phyloP scores from a whole-genome alignment of 2,329 filamentous ascomycete species.

The Paramyrothecium roridum region DNA sequence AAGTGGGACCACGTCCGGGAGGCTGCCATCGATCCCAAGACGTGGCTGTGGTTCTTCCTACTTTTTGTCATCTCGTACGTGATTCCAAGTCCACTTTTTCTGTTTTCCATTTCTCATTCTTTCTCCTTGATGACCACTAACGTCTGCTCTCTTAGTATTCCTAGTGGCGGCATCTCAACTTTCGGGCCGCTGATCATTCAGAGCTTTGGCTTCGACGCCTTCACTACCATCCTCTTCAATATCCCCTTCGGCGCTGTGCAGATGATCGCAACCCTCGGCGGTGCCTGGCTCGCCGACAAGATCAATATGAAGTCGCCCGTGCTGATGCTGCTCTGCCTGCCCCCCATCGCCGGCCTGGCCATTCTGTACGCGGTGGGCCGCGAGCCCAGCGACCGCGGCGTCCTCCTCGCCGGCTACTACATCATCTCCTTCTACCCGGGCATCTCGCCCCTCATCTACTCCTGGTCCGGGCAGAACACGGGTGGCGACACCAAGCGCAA shows the following conservation, averaged over 20 bases:
- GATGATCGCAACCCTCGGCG: slow-evolving; percentile 55
- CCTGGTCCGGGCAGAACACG: slow-evolving; percentile 56
- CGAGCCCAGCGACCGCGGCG: slow-evolving; percentile 38
- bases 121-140: neutral
- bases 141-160: slow-evolving; percentile 27
- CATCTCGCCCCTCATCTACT: slow-evolving; percentile 53
- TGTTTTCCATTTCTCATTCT: neutral
- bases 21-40: slow-evolving; percentile 34
- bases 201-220: slow-evolving; percentile 50
- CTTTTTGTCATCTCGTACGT: slow-evolving; percentile 51
- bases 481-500: slow-evolving; percentile 67
- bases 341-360: slow-evolving; percentile 53
- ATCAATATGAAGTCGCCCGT: slow-evolving; percentile 54
- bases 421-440: slow-evolving; percentile 58
- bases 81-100: fast-evolving
- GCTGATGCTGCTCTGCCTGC: slow-evolving; percentile 49
- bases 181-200: slow-evolving; percentile 58
- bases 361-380: slow-evolving; percentile 50
- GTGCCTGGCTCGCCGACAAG: slow-evolving; percentile 52
- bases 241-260: slow-evolving; percentile 60
- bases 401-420: slow-evolving; percentile 55
- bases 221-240: slow-evolving; percentile 57
- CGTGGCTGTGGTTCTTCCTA: slow-evolving; percentile 38
- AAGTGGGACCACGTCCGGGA: slow-evolving; percentile 39
- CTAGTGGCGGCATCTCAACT: slow-evolving; percentile 55